Conservation (phyloP, 139 green algal genomes). For the Micractinium sp. region DNA sequence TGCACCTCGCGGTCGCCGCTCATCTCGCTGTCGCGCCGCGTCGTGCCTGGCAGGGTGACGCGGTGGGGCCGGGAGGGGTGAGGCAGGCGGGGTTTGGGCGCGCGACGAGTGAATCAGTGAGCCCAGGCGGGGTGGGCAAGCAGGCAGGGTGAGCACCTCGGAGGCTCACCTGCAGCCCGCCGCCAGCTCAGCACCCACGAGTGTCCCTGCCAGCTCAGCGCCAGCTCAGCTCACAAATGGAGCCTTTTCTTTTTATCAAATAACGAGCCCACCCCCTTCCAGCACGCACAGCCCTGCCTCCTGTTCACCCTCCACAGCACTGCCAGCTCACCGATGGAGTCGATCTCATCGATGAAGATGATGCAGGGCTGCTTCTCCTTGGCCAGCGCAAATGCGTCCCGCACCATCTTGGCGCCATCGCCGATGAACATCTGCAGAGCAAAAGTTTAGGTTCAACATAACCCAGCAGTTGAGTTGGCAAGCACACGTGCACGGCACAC, state of each 20-base stretch:
- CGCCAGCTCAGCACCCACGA: slow-evolving; percentile 23
- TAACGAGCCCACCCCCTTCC: too few species aligned
- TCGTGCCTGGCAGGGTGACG: slow-evolving; percentile 80
- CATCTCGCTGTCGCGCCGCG: slow-evolving; percentile 96
- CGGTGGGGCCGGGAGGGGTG: too few species aligned
- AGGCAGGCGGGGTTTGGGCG: not conserved
- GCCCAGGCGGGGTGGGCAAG: not conserved
- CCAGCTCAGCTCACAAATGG: too few species aligned
- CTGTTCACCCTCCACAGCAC: too few species aligned
- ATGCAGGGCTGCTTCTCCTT: slow-evolving; percentile 99
- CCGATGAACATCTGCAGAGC: slow-evolving; percentile 97
- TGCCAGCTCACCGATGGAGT: slow-evolving; percentile 67
- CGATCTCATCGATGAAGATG: slow-evolving; percentile 99
- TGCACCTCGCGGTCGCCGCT: slow-evolving; percentile 97
- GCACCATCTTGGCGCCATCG: slow-evolving; percentile 98
- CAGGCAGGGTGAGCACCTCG: too few species aligned
- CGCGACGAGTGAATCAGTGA: too few species aligned
- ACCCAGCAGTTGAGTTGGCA: too few species aligned
- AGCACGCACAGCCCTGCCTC: too few species aligned
- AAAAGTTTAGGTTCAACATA: not conserved
- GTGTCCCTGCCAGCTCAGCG: too few species aligned
- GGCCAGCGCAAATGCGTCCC: slow-evolving; percentile 96
- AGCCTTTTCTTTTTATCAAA: too few species aligned
- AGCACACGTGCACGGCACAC: too few species aligned
- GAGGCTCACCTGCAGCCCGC: slow-evolving; percentile 37